Percentiles rank a stretch among this genome's conserved stretches.
Evolutionary conservation across 73 alveolate species (phyloP).

Genomic region (Symbiodinium natans): DNA sequence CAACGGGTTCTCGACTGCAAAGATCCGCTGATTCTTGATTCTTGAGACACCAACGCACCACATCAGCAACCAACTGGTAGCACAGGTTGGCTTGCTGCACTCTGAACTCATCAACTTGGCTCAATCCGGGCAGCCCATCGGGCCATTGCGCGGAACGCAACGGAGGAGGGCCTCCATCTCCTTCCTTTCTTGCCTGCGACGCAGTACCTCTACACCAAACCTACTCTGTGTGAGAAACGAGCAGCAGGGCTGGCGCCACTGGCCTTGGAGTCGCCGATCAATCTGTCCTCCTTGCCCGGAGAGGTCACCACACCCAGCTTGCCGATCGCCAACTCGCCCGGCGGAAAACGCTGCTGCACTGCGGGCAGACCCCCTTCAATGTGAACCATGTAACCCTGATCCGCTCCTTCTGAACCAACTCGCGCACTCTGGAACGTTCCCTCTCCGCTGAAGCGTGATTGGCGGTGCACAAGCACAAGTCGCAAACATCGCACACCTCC

Average conservation of each 20-base stretch:
- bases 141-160: no score
- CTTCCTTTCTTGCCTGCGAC: no score
- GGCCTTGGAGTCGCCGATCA: background rate
- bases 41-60: no score
- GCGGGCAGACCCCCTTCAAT: background rate
- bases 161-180: no score
- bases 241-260: constrained; percentile 28
- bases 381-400: background rate
- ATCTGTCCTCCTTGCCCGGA: background rate
- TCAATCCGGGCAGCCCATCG: no score
- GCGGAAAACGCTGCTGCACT: background rate
- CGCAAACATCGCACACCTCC: background rate
- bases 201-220: no score
- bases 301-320: background rate
- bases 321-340: constrained; percentile 7
- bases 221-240: no score
- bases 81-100: no score
- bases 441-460: constrained; percentile 11
- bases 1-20: no score
- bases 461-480: background rate
- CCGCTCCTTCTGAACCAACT: background rate
- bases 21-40: no score
- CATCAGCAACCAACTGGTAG: no score
- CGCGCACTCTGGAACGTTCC: background rate
- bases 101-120: no score